Evolutionary conservation across 768 basidiomycete genomes (phyloP), one percentile per base, ranked within the genome.

Genomic region (Rhodosporidiobolus odoratus): DNA sequence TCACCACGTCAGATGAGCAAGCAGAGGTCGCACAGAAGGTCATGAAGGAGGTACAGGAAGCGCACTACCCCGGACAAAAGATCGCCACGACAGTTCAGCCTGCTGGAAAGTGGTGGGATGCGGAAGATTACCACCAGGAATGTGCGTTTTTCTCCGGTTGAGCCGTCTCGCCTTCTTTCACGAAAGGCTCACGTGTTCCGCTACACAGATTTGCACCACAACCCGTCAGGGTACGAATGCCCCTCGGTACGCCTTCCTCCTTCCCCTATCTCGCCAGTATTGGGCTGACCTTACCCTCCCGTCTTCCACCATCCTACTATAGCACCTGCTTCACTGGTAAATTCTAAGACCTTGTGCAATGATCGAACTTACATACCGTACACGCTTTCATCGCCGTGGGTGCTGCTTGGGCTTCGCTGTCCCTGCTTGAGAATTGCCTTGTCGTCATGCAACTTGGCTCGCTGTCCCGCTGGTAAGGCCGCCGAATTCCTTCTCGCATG

Each of bases 141-240:
- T 92, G 72, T 66, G 8, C 60, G 70, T 74, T 21, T 27, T 56
- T 17, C 41, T 50, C 8, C 34, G 21, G 19, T 47, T 59, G 40
- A 25, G 17, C 25, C 43, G 10, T 30, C 58, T 27, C 19, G 2
- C 25, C 27, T 50, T 6, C 37, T 37, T 34, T 17, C 48, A 17
- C 2, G 41, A 25, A 9, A 2, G 3, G 15, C 57, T 17, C 0
- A 21, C n/a, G 2, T 57, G 32, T 1, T n/a, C 50, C 27, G 40
- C 3, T 23, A 23, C 27, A 23, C 37, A 68, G 77, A 78, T 66
- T 59, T 82, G 64, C 87, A 86, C 81, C 88, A 89, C 82, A 91
- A 96, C 78, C 91, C 94, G 0, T 76, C 77, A 17, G 95, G 94
- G 15, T 96, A 96, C 78, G 90, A 93, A 76, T 97, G 94, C 80